Conservation (phyloP, 2,329 filamentous ascomycete genomes). For the Aspergillus aculeatinus region DNA sequence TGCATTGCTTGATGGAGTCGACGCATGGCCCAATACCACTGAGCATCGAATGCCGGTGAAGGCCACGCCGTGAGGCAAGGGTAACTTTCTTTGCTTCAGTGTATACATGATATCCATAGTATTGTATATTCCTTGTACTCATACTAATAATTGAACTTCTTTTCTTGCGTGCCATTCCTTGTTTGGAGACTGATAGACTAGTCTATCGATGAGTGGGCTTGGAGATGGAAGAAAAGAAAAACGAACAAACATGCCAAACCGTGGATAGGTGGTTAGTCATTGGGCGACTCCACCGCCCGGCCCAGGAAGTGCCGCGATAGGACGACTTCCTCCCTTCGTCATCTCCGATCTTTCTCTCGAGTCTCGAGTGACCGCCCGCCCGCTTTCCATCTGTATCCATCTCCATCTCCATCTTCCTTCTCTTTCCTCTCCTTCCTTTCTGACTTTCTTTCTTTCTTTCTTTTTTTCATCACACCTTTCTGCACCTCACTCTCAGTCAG, state of each 20-base stretch:
- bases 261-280: not conserved
- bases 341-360: not conserved
- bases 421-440: not conserved
- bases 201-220: no score
- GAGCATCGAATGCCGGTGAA: conserved; percentile 1
- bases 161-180: not conserved
- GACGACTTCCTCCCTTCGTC: not conserved
- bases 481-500: not conserved
- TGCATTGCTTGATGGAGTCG: conserved; percentile 51
- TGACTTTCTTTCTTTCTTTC: not conserved
- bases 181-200: no score
- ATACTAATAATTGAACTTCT: not conserved
- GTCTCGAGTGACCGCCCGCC: no score
- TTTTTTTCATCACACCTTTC: not conserved
- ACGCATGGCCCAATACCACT: conserved; percentile 43
- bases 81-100: not conserved
- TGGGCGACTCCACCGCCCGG: conserved; percentile 1
- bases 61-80: not conserved
- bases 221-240: no score
- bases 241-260: no score
- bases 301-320: conserved; percentile 5
- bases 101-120: not conserved
- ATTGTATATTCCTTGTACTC: not conserved
- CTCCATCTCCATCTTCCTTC: conserved; percentile 1
- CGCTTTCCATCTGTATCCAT: not conserved